These are phyloP conservation scores for Stentor roeselii DNA, from an alignment of 73 alveolate genomes.

Conservation along the genomic window DNA sequence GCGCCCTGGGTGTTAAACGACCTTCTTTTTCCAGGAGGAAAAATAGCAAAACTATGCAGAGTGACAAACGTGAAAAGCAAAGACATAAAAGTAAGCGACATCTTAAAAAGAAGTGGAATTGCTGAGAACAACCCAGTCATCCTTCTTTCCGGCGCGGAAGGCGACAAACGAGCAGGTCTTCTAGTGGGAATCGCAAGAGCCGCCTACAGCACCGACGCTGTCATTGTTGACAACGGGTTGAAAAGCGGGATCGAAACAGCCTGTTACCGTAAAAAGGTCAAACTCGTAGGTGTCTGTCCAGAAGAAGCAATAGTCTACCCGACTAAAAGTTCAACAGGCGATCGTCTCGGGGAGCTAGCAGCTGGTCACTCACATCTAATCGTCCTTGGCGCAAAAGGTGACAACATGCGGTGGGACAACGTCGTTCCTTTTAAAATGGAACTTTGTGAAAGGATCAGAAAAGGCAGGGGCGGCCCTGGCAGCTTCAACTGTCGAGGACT, in stretches of 20 bases:
- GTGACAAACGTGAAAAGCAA: conserved; percentile 73
- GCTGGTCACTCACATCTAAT: conserved; percentile 97
- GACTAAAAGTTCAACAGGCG: conserved; percentile 79
- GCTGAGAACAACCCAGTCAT: conserved; percentile 82
- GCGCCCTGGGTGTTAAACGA: conserved; percentile 86
- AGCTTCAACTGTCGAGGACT: conserved; percentile 42
- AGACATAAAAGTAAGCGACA: conserved; percentile 74
- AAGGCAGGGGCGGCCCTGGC: conserved; percentile 68
- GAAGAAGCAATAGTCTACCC: conserved; percentile 93
- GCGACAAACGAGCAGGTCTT: conserved; percentile 72
- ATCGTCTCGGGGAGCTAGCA: conserved; percentile 84
- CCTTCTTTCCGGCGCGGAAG: conserved; percentile 89
- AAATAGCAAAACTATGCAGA: conserved; percentile 85
- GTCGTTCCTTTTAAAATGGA: conserved; percentile 71
- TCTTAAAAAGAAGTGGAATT: conserved; percentile 77
- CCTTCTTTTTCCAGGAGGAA: conserved; percentile 95
- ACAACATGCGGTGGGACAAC: conserved; percentile 77
- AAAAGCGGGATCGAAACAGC: conserved; percentile 61
- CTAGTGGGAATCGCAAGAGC: conserved; percentile 97
- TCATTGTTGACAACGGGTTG: conserved; percentile 88
- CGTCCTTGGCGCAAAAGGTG: conserved; percentile 58
- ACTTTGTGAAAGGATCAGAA: conserved; percentile 71
- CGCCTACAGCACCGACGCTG: conserved; percentile 92
- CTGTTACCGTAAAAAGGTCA: conserved; percentile 46
- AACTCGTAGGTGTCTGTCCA: conserved; percentile 95